Evolutionary conservation across 495 filamentous ascomycete genomes (phyloP), one percentile per base, ranked within the genome.

Genomic region (Trichocladium uniseriatum): DNA sequence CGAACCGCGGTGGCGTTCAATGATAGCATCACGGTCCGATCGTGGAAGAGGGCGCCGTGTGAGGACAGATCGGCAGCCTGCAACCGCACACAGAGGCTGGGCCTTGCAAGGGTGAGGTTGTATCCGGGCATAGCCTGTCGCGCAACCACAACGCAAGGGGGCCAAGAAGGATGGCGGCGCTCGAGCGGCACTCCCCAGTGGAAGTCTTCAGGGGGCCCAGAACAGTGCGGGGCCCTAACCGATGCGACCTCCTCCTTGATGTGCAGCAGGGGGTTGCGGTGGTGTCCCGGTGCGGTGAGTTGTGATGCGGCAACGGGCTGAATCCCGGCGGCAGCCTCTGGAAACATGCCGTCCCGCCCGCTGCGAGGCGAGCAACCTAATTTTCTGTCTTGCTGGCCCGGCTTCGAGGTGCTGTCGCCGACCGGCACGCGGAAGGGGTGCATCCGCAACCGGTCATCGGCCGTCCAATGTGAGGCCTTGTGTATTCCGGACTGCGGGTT

Each of bases 21-120:
- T 14, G 14, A 38, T 6, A 36, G 41, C 32, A 44, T 44, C 40
- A 43, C 40, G 16, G 48, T 19, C 32, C 32, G 34, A 21, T 38
- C 10, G 32, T 21, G 31, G 31, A 28, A n/a, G n/a, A n/a, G n/a
- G 27, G 19, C 13, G 29, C 16, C 21, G 31, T 28, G 47, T n/a
- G 47, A 45, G 43, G 48, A 31, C 48, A 43, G 48, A 43, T 38
- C 31, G 48, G 32, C 48, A 19, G 21, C 38, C 15, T 28, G 31
- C 21, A 20, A 43, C 31, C 38, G 18, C 6, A 18, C 19, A 20
- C 21, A 7, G 15, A 43, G 16, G 10, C 31, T 36, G 47, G 39
- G 18, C 7, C 21, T 28, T 42, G 39, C 47, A 42, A 49, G 47
- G 39, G 20, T 49, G 47, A 49, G 38, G 46, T 49, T 49, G 46